Base-by-base conservation (phyloP, 2,329 filamentous ascomycete species). In the Sarocladium brachiariae region DNA sequence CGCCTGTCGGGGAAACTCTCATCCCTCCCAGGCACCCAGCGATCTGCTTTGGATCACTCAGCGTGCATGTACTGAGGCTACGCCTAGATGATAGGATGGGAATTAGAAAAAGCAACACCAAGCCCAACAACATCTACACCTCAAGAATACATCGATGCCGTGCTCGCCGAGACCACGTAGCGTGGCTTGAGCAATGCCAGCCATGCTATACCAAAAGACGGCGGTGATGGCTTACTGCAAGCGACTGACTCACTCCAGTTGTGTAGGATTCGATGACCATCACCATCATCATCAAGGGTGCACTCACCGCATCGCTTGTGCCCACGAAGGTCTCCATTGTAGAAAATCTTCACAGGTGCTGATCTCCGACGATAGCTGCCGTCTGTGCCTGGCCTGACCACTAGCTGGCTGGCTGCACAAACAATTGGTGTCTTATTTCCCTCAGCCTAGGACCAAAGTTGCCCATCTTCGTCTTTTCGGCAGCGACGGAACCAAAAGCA, bases 401-500 rank as follows among this genome's bases (percentile, higher is more conserved):
- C n/a, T n/a, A n/a, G n/a, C n/a, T n/a, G 4, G 18, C 43, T 47
- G 24, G 33, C 27, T 30, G 27, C 7, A 30, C 27, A 30, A 30
- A 7, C 43, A 47, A 24, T 16, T 30, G n/a, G n/a, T n/a, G 3
- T 45, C 21, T 21, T 47, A 18, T 47, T 47, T 47, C 39, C 43
- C 43, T 47, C 43, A 33, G 24, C 16, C 16, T 21, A 10, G 16
- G 31, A 25, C 43, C 43, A 25, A 47, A 21, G 7, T 33, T 19
- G 24, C 43, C 43, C 43, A 14, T 47, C 25, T 33, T 47, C 43
- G 16, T 47, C 27, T 16, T 19, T 43, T 47, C 43, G 43, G 43
- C 43, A 31, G 27, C 43, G 43, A 47, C 43, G 43, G 43, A 47
- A 47, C 43, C 24, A 47, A 23, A 4, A 33, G 43, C 43, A 47